phyloP scores from a whole-genome alignment of 2,329 filamentous ascomycete genomes.

The Zymoseptoria tritici region DNA sequence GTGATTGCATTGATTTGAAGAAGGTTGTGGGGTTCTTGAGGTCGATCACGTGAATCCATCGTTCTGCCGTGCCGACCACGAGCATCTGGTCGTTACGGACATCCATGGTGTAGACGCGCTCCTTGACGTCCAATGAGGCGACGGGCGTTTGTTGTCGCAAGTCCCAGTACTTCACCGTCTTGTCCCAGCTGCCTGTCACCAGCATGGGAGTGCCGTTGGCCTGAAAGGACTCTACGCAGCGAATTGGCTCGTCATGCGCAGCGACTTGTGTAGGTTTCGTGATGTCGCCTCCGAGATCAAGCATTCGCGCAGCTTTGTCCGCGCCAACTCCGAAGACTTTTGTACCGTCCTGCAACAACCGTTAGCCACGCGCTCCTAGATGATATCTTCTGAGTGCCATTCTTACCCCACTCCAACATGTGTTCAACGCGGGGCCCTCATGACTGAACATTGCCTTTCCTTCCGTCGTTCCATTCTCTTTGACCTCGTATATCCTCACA shows the following conservation, averaged over 20 bases:
- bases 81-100: constrained; percentile 67
- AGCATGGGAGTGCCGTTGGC: constrained; percentile 67
- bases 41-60: constrained; percentile 93
- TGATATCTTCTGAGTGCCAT: not conserved
- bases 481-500: constrained; percentile 92
- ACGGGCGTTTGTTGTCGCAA: constrained; percentile 59
- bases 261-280: constrained; percentile 56
- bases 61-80: constrained; percentile 86
- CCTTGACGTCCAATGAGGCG: constrained; percentile 60
- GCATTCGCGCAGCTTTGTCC: constrained; percentile 82
- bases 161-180: constrained; percentile 87
- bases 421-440: constrained; percentile 73
- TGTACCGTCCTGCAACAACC: constrained; percentile 67
- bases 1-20: constrained; percentile 94
- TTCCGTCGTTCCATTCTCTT: constrained; percentile 65
- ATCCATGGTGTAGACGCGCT: constrained; percentile 86
- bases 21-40: constrained; percentile 80
- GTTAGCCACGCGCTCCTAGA: not conserved
- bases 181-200: constrained; percentile 88
- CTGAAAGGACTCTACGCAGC: constrained; percentile 59
- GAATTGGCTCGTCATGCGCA: constrained; percentile 76
- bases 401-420: constrained; percentile 80
- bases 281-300: constrained; percentile 62
- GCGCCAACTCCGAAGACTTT: constrained; percentile 83
- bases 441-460: constrained; percentile 83